These are phyloP conservation scores for Podospora tetraspora DNA, from an alignment of 495 filamentous ascomycete genomes.

Conservation along the genomic window DNA sequence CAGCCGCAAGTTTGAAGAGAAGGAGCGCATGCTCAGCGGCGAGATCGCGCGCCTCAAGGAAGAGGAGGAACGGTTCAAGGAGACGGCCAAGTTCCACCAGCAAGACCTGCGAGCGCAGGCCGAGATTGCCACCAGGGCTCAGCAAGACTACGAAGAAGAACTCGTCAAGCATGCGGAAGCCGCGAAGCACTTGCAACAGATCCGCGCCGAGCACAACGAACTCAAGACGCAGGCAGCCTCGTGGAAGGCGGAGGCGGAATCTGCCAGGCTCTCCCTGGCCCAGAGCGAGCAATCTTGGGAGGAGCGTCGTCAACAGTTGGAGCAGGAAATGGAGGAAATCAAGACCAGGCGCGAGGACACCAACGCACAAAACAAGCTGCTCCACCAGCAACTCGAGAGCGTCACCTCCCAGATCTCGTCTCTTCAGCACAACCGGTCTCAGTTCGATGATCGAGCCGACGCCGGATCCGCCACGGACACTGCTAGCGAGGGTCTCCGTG, in stretches of 20 bases:
- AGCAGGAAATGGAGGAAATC: conserved; percentile 74
- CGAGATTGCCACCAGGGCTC: conserved; percentile 84
- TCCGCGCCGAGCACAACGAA: conserved; percentile 75
- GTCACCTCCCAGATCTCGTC: conserved; percentile 70
- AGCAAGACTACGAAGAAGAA: conserved; percentile 91
- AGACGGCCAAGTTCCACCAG: conserved; percentile 73
- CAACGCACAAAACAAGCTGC: conserved; percentile 74
- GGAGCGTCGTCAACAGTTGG: conserved; percentile 70
- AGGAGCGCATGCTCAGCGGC: conserved; percentile 64
- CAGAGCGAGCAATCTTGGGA: conserved; percentile 85
- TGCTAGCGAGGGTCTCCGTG: conserved; percentile 69
- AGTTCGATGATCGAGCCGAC: conserved; percentile 43
- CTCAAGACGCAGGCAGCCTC: conserved; percentile 69
- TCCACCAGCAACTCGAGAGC: conserved; percentile 83
- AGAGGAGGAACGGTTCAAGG: conserved; percentile 72
- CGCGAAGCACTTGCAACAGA: conserved; percentile 68
- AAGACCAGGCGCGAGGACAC: conserved; percentile 73
- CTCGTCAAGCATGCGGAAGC: conserved; percentile 92
- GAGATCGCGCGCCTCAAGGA: conserved; percentile 81
- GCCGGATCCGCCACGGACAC: conserved; percentile 35
- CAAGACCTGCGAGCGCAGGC: conserved; percentile 90
- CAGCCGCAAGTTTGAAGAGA: conserved; percentile 67
- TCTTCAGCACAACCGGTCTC: conserved; percentile 66
- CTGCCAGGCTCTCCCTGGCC: conserved; percentile 65
- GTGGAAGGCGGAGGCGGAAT: conserved; percentile 71